Conservation (phyloP, 2,329 filamentous ascomycete species). For the Penicillium freii region DNA sequence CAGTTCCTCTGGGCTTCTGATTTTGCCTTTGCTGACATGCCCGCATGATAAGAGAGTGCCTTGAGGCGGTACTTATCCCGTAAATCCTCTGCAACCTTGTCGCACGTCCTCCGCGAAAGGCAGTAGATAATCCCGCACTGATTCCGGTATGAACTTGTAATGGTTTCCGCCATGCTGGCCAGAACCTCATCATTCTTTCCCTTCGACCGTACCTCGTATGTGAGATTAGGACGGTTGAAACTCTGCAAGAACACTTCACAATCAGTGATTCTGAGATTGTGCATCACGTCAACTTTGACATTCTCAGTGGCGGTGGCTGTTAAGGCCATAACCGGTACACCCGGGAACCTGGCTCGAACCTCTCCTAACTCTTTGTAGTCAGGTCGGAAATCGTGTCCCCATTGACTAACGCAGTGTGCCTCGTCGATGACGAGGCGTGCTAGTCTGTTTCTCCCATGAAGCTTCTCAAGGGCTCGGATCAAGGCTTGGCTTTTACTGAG, state of each 20-base stretch:
- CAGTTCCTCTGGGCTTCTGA: slow-evolving; percentile 71
- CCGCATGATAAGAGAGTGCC: slow-evolving; percentile 84
- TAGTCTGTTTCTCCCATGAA: slow-evolving; percentile 70
- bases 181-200: slow-evolving; percentile 57
- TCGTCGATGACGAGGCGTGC: slow-evolving; percentile 95
- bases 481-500: slow-evolving; percentile 75
- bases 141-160: slow-evolving; percentile 65
- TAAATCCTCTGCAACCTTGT: slow-evolving; percentile 72
- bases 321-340: slow-evolving; percentile 87
- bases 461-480: slow-evolving; percentile 60
- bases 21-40: slow-evolving; percentile 67
- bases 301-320: slow-evolving; percentile 94
- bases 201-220: slow-evolving; percentile 80
- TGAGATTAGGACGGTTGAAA: slow-evolving; percentile 94
- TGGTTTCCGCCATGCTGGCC: slow-evolving; percentile 55
- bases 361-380: slow-evolving; percentile 87
- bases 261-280: slow-evolving; percentile 78
- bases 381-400: slow-evolving; percentile 96
- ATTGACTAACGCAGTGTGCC: slow-evolving; percentile 98
- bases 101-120: slow-evolving; percentile 77
- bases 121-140: slow-evolving; percentile 93
- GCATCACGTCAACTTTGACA: slow-evolving; percentile 86
- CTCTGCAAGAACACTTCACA: slow-evolving; percentile 85
- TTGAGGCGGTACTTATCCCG: slow-evolving; percentile 60
- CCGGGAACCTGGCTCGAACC: slow-evolving; percentile 68